Evolutionary conservation across 306 rosid genomes (phyloP), one percentile per base, ranked within the genome.

Genomic region (Acacia acuminata): DNA sequence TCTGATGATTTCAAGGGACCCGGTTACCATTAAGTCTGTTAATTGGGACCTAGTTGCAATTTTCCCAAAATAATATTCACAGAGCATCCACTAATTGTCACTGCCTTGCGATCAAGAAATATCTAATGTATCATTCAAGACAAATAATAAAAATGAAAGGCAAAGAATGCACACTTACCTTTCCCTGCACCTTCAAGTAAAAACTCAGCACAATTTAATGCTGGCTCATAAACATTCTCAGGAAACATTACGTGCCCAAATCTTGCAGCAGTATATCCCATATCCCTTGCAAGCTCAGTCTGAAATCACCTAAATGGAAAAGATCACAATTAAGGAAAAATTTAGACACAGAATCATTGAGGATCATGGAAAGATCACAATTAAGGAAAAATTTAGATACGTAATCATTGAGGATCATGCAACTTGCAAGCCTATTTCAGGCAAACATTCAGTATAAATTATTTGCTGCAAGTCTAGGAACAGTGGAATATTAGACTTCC

Each of bases 231-330:
- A 56, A 96, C 89, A 86, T 96, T 96, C 90, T 96, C 98, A 45
- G 99, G 98, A 89, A 96, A 96, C 99, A 96, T 96, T 40, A 96
- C 98, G 85, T 96, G 99, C 81, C 99, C 99, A 91, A 76, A 96
- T 91, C 99, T 91, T 75, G 93, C 97, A 84, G 96, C 91, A 82
- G 98, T 82, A 78, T 93, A 96, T 79, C 97, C 97, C 90, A 96
- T 85, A 77, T 92, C 98, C 88, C 97, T 89, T 30, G 99, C 99
- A 79, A 96, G 98, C 90, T 92, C 99, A 85, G 91, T 85, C 98
- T 96, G 99, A 92, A 93, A 90, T 86, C 94, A 92, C 92, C 96
- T 92, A 91, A 84, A 80, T 71, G 82, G 82, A 85, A 85, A 84
- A 66, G 61, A 81, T 67, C 80, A 84, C 86, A 79, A 91, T 86